phyloP scores from a whole-genome alignment of 345 rosid genomes.

The Ailanthus altissimus region DNA sequence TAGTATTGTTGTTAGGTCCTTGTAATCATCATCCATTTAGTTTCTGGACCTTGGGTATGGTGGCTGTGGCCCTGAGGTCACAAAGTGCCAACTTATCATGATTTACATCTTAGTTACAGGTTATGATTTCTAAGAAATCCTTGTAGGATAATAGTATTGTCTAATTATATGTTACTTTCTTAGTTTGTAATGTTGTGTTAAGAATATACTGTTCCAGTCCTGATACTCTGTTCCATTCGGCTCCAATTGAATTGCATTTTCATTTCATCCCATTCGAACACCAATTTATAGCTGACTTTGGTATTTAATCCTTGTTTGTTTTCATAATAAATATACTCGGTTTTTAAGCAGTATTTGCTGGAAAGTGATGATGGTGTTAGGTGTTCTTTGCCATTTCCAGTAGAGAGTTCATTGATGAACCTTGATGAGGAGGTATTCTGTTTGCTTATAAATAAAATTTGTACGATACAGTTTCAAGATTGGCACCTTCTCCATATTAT shows the following conservation, averaged over 20 bases:
- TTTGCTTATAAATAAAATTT: conserved; percentile 10
- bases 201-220: not conserved
- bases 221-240: not conserved
- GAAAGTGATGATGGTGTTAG: conserved; percentile 29
- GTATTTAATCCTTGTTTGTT: not conserved
- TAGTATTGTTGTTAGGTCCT: no score
- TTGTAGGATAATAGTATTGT: not conserved
- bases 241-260: not conserved
- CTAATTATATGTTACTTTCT: not conserved
- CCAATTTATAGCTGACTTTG: not conserved
- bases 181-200: no score
- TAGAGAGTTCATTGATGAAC: conserved; percentile 36
- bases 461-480: conserved; percentile 5
- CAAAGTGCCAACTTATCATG: not conserved
- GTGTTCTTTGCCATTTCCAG: conserved; percentile 33
- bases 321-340: conserved; percentile 11
- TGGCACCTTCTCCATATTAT: not conserved
- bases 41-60: no score
- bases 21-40: no score
- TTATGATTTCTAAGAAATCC: no score
- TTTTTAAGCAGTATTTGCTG: conserved; percentile 31
- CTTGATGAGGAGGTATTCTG: conserved; percentile 46
- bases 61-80: no score
- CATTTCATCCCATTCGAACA: not conserved
- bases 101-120: no score